Evolutionary conservation across 495 filamentous ascomycete species (phyloP), one percentile per base, ranked within the genome.

Genomic region (Penicillium soppii): DNA sequence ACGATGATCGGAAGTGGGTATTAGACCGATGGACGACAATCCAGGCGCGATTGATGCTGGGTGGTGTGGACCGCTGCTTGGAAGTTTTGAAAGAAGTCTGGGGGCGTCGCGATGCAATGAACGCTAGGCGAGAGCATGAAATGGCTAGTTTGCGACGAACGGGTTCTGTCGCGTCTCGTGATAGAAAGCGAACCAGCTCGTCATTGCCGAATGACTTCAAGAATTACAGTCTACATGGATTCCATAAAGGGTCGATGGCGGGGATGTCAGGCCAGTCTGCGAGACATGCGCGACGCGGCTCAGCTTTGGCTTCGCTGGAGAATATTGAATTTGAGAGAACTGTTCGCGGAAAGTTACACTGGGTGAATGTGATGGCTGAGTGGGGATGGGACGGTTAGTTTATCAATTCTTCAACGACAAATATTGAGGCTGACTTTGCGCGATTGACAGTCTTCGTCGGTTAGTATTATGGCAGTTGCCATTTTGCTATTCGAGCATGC

Each of bases 311-410:
- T 0, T 56, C 65, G 4, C 45, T 72, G 47, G 75, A 83, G 43
- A 72, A 76, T 35, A 75, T 83, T 41, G 84, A 87, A 56, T 74
- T 73, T 51, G 83, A 86, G 42, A 73, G 81, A 61, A 89, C 85
- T 13, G 83, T 91, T 13, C 75, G 81, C 45, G 87, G 88, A 10
- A 70, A 73, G 29, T 69, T 86, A 54, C 88, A 91, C 65, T 91
- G 88, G 88, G 76, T 86, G 10, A 84, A 85, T 47, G 85, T 91
- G 38, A 91, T 91, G 88, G 81, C 82, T 52, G 87, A 90, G 50
- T 88, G 83, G 82, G 72, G 78, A 13, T 91, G 88, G 88, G 88
- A 91, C 78, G 82, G 86, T 89, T 71, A 69, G 76, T 30, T 53
- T 25, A 15, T 23, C n/a, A 26, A 20, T 35, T 26, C 12, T 0